Conservation (phyloP, 1,284 basidiomycete species). For the Trichosporon coremiiforme region DNA sequence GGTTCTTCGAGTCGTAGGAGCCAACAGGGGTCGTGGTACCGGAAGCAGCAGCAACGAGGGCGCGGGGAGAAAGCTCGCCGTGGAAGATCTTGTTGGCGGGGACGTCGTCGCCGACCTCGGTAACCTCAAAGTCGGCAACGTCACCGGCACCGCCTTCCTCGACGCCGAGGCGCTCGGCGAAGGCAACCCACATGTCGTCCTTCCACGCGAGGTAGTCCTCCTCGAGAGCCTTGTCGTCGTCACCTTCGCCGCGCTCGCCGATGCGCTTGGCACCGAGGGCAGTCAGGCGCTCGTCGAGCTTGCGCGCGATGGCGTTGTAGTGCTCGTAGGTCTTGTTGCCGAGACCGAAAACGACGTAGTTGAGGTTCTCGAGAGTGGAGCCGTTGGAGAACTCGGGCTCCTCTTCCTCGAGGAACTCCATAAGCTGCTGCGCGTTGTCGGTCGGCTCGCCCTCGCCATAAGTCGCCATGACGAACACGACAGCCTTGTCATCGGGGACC, state of each 20-base stretch:
- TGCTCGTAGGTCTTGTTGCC: conserved; percentile 96
- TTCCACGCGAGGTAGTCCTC: conserved; percentile 99
- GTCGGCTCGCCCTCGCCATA: conserved; percentile 99
- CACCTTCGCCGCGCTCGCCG: conserved; percentile 90
- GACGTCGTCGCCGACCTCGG: conserved; percentile 68
- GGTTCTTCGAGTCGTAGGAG: conserved; percentile 84
- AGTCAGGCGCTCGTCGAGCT: conserved; percentile 72
- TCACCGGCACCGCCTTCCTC: conserved; percentile 97
- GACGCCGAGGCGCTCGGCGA: conserved; percentile 76
- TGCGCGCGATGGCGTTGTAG: conserved; percentile 85
- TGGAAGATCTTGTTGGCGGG: conserved; percentile 84
- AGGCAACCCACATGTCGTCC: conserved; percentile 91
- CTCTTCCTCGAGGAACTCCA: conserved; percentile 86
- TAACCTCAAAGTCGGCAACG: conserved; percentile 89
- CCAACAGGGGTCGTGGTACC: conserved; percentile 61
- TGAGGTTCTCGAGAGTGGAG: conserved; percentile 77
- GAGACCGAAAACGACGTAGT: conserved; percentile 93
- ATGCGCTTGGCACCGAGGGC: conserved; percentile 84
- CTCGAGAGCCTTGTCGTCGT: conserved; percentile 99
- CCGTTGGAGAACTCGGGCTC: conserved; percentile 76
- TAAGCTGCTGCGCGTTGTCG: conserved; percentile 93
- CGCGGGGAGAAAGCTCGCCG: conserved; percentile 86
- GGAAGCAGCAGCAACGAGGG: conserved; percentile 60
- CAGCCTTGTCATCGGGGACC: conserved; percentile 80
- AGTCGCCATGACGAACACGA: conserved; percentile 89